Base-by-base conservation (phyloP, 2,329 filamentous ascomycete species). In the Exophiala mesophila region DNA sequence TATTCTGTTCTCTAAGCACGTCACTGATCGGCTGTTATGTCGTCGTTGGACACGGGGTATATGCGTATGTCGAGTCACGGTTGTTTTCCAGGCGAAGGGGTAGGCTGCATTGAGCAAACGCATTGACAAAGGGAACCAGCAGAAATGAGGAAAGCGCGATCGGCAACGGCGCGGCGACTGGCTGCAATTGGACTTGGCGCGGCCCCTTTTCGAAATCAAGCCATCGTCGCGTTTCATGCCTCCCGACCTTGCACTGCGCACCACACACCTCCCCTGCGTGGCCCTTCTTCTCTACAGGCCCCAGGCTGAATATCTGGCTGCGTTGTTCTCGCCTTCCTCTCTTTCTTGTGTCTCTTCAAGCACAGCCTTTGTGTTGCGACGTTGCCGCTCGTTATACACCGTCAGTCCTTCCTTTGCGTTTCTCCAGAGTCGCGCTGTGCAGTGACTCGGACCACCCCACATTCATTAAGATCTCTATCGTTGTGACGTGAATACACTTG, bases 251-350 rank as follows among this genome's bases (percentile, higher is more conserved):
- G 17, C 34, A 36, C 39, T 39, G 39, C 33, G 32, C 33, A 37
- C 38, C 38, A 38, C 30, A 39, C 44, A 58, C n/a, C 61, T 65
- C 5, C 61, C 63, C 2, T 59, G 47, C 3, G 49, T 55, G 2
- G 68, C 67, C 44, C 50, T 69, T 15, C 28, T 64, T 12, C 32
- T 43, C 5, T 17, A 26, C 32, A 12, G 17, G 15, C 16, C 4
- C 32, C 16, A 19, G 32, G 32, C n/a, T 17, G 32, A 34, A 34
- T 34, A 34, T 34, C 32, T 34, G 13, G 32, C 20, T 15, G 32
- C 32, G 16, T 10, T 34, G 4, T 34, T 19, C 16, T 34, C 32
- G 7, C 13, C 4, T 34, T 19, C 16, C 7, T 17, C 32, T 19
- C 16, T n/a, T 19, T 18, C 18, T 18, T 9, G 15, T 13, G 17